These are phyloP conservation scores for Fusarium devonianum DNA, from an alignment of 2,329 filamentous ascomycete species.

Conservation along the genomic window DNA sequence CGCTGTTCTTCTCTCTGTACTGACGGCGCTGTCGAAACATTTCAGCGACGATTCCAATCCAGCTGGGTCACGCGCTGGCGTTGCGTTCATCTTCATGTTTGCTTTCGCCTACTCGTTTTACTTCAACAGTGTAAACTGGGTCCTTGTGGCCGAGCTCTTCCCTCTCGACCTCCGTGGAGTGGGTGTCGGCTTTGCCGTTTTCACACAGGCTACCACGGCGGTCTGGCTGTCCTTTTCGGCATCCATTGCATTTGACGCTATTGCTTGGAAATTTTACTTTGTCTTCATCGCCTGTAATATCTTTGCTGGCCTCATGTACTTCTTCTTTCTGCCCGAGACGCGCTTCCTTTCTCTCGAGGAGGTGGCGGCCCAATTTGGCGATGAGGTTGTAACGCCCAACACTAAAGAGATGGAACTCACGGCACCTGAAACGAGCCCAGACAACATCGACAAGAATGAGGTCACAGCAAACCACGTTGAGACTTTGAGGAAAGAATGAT, in stretches of 20 bases:
- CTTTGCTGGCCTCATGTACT: slow-evolving; percentile 42
- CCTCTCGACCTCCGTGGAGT: slow-evolving; percentile 40
- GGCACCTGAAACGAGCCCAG: neutral
- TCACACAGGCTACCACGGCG: slow-evolving; percentile 41
- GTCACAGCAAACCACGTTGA: slow-evolving; percentile 12
- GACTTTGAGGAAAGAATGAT: neutral
- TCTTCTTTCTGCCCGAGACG: slow-evolving; percentile 47
- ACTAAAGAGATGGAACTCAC: slow-evolving; percentile 3
- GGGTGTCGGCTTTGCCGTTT: slow-evolving; percentile 40
- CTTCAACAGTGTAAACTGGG: slow-evolving; percentile 46
- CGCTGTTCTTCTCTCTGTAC: slow-evolving; percentile 5
- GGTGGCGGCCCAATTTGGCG: slow-evolving; percentile 45
- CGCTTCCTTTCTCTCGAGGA: slow-evolving; percentile 45
- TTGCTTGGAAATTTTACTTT: slow-evolving; percentile 45
- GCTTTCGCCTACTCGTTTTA: slow-evolving; percentile 42
- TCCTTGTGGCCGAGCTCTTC: slow-evolving; percentile 43
- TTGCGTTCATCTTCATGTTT: slow-evolving; percentile 46
- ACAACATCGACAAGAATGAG: slow-evolving; percentile 1
- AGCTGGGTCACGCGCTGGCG: slow-evolving; percentile 38
- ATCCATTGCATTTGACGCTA: slow-evolving; percentile 40
- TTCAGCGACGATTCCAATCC: slow-evolving; percentile 24
- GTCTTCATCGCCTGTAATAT: slow-evolving; percentile 46
- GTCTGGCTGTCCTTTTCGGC: slow-evolving; percentile 44
- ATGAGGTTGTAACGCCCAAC: slow-evolving; percentile 25
- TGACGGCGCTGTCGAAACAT: slow-evolving; percentile 11